phyloP scores from a whole-genome alignment of 371 early-diverging fungal species.

The Saksenaea oblongispora region DNA sequence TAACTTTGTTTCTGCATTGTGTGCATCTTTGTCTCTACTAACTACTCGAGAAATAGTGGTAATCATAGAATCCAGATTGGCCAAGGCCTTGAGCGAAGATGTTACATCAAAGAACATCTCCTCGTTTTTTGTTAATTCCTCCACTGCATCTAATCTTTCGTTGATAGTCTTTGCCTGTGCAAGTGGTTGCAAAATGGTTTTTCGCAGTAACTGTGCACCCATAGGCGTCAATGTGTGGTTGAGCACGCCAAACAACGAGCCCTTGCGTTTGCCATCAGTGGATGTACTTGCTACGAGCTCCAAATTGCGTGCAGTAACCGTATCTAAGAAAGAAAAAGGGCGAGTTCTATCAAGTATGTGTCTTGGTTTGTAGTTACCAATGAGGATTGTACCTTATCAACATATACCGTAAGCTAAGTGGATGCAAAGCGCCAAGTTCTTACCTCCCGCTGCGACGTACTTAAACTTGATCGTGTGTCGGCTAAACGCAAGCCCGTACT shows the following conservation, averaged over 20 bases:
- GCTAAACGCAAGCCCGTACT: conserved; percentile 51
- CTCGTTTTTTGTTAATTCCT: conserved; percentile 41
- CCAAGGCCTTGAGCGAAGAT: conserved; percentile 21
- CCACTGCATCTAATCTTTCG: conserved; percentile 55
- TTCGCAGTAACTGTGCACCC: conserved; percentile 75
- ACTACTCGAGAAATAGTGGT: conserved; percentile 24
- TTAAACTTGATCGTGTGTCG: conserved; percentile 65
- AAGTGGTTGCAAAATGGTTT: conserved; percentile 74
- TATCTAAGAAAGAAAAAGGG: conserved; percentile 33
- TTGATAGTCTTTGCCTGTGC: conserved; percentile 33
- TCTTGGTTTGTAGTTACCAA: too few relatives aligned
- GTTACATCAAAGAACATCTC: conserved; percentile 39
- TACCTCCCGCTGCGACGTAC: conserved; percentile 60
- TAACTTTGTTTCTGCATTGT: conserved; percentile 67
- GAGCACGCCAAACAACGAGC: conserved; percentile 58
- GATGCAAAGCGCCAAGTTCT: too few relatives aligned
- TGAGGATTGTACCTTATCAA: conserved; percentile 52
- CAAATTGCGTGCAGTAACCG: conserved; percentile 58
- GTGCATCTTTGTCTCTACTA: conserved; percentile 35
- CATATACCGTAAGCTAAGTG: too few relatives aligned
- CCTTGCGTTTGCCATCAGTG: conserved; percentile 27
- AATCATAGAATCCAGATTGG: conserved; percentile 34
- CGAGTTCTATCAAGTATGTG: neutral
- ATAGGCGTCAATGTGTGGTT: conserved; percentile 69
- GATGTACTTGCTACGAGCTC: conserved; percentile 62